Conservation (phyloP, 1,139 yeast species). For the Yamadazyma friedrichii region DNA sequence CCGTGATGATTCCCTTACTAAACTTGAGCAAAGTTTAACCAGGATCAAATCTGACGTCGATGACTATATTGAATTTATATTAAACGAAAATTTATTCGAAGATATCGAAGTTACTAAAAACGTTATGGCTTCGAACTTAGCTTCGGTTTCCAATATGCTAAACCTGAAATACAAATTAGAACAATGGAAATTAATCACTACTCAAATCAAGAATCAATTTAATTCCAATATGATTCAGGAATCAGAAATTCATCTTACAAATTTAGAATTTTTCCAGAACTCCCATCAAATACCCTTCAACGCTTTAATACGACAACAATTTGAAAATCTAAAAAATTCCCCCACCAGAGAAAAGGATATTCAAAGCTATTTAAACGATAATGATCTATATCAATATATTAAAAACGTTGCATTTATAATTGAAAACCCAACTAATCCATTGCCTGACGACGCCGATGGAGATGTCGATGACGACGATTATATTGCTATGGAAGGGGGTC, state of each 20-base stretch:
- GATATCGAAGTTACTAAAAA: conserved; percentile 5
- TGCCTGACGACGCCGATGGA: conserved; percentile 32
- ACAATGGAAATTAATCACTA: conserved; percentile 9
- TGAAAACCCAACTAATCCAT: conserved; percentile 40
- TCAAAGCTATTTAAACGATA: conserved; percentile 7
- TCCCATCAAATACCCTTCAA: conserved; percentile 10
- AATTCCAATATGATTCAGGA: conserved; percentile 13
- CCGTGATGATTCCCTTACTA: conserved; percentile 1
- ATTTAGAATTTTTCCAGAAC: conserved; percentile 18
- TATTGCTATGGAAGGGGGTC: conserved; percentile 65
- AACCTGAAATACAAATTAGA: conserved; percentile 4
- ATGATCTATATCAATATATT: conserved; percentile 21
- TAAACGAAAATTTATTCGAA: conserved; percentile 9
- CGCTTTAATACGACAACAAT: conserved; percentile 9
- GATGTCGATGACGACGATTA: conserved; percentile 52
- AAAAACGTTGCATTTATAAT: conserved; percentile 29
- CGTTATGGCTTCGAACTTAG: conserved; percentile 5
- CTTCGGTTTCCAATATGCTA: conserved; percentile 5
- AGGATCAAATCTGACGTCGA: conserved; percentile 10
- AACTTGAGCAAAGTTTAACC: conserved; percentile 6
- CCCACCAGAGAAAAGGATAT: conserved; percentile 8
- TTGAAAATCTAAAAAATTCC: conserved; percentile 6
- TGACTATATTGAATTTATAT: conserved; percentile 11
- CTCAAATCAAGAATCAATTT: conserved; percentile 3
- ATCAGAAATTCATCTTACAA: conserved; percentile 22